Evolutionary conservation across 805 yeast genomes (phyloP).

Genomic region (Cyberlindnera japonica): DNA sequence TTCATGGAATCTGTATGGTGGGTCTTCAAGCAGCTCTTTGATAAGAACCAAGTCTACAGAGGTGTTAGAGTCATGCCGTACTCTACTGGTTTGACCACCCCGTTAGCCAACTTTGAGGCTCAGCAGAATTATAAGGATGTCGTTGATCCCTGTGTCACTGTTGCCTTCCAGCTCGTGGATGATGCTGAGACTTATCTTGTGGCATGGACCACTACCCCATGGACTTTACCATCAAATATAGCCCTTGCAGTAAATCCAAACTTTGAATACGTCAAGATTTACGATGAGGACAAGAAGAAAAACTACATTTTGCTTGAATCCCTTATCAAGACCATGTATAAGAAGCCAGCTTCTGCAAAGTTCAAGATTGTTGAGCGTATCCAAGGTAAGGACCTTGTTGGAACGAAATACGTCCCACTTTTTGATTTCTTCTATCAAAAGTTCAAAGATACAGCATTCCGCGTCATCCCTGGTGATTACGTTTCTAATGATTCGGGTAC

Average conservation of each 20-base stretch:
- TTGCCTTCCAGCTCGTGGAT: slow-evolving; percentile 77
- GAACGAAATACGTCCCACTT: slow-evolving; percentile 76
- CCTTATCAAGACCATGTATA: slow-evolving; percentile 79
- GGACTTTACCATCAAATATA: slow-evolving; percentile 96
- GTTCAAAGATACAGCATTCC: slow-evolving; percentile 75
- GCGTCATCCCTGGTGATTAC: slow-evolving; percentile 75
- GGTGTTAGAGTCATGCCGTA: slow-evolving; percentile 99
- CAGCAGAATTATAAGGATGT: slow-evolving; percentile 98
- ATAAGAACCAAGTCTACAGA: slow-evolving; percentile 86
- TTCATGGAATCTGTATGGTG: slow-evolving; percentile 99
- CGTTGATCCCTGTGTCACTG: slow-evolving; percentile 91
- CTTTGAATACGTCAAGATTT: slow-evolving; percentile 87
- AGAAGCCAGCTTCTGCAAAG: slow-evolving; percentile 90
- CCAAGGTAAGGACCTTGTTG: slow-evolving; percentile 76
- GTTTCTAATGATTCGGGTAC: slow-evolving; percentile 96
- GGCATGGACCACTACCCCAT: slow-evolving; percentile 99
- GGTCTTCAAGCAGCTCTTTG: slow-evolving; percentile 88
- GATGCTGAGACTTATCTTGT: slow-evolving; percentile 82
- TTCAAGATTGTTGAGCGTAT: slow-evolving; percentile 77
- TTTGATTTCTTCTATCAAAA: slow-evolving; percentile 76
- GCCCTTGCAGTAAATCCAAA: slow-evolving; percentile 89
- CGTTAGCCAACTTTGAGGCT: slow-evolving; percentile 96
- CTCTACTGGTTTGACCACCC: slow-evolving; percentile 95
- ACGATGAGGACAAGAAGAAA: slow-evolving; percentile 80
- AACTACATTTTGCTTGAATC: slow-evolving; percentile 82